Base-by-base conservation (phyloP, 2,329 filamentous ascomycete species). In the Xylariaceae sp. region DNA sequence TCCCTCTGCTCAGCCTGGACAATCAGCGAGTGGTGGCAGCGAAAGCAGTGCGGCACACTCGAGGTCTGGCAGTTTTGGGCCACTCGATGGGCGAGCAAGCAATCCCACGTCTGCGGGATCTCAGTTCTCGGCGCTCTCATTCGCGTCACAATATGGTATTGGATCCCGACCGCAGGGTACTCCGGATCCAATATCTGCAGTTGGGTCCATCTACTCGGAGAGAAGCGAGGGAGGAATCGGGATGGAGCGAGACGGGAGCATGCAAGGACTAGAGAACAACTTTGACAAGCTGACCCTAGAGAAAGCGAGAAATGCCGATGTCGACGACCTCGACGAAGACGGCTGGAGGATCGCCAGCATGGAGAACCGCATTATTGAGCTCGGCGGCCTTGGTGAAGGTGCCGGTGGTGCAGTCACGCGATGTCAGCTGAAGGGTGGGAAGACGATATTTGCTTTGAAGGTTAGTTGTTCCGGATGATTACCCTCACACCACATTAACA, bases 391-490 rank as follows among this genome's bases (percentile, higher is more conserved):
- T 35, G 94, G 94, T 52, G 94, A 99, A 72, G 94, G 94, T 64
- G 94, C 94, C 41, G 94, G 94, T 60, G 94, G 94, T 69, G 94
- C 94, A 6, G 94, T 99, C 44, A 99, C 93, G 20, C 86, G 88
- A 67, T 96, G 92, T 72, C 88, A 87, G 72, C 80, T 99, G 60
- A 93, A 91, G 71, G 91, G 89, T 32, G 92, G 92, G 57, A 96
- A 95, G 76, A 97, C 91, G 0, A 83, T 97, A 6, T 99, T 99
- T 77, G 94, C 94, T 6, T 76, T 99, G 47, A 99, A 99, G 86
- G 93, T 96, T 74, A 62, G 77, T 53, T 27, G 20, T 9, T 18
- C 18, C 5, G 6, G 6, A 20, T 29, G 27, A n/a, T 29, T 29
- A 18, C 64, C 52, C 51, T 32, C 15, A 29, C 15, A 27, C 36